These are phyloP conservation scores for Torulaspora maleeae DNA, from an alignment of 805 yeast genomes.

Conservation along the genomic window DNA sequence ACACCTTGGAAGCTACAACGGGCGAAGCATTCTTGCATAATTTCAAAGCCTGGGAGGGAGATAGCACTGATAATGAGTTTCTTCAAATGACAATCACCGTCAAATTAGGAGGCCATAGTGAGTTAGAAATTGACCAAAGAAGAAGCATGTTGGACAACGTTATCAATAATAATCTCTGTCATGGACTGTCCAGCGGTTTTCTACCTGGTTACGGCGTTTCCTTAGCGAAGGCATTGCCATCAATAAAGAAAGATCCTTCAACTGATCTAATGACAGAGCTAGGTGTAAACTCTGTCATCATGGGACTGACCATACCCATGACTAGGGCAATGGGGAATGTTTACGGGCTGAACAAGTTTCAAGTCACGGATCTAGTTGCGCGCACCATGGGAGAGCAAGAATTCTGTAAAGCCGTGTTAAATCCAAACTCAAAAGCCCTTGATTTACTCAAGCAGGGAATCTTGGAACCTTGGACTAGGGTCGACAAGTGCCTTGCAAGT, in stretches of 20 bases:
- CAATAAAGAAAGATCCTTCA: background rate
- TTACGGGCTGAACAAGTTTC: conserved; percentile 16
- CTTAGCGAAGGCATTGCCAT: conserved; percentile 22
- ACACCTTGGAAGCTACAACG: conserved; percentile 32
- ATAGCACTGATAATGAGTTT: conserved; percentile 10
- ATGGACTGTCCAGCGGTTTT: conserved; percentile 29
- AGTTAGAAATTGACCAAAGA: conserved; percentile 32
- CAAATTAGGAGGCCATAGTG: conserved; percentile 31
- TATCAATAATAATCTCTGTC: conserved; percentile 27
- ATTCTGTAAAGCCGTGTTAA: conserved; percentile 14
- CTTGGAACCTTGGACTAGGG: conserved; percentile 29
- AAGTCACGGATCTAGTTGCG: conserved; percentile 12
- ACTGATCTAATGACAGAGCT: conserved; percentile 6
- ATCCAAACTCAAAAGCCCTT: conserved; percentile 1
- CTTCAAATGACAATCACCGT: conserved; percentile 29
- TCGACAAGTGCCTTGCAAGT: conserved; percentile 19
- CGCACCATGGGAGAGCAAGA: conserved; percentile 14
- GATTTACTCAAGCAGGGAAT: conserved; percentile 18
- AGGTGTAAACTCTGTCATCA: conserved; percentile 16
- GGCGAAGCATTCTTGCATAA: conserved; percentile 33
- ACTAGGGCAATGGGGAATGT: conserved; percentile 20
- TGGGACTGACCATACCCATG: conserved; percentile 19
- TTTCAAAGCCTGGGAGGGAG: conserved; percentile 12
- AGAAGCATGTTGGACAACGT: conserved; percentile 25
- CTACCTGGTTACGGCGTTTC: conserved; percentile 26